These are phyloP conservation scores for Xerocomus spinulosus DNA, from an alignment of 768 basidiomycete genomes.

Conservation along the genomic window DNA sequence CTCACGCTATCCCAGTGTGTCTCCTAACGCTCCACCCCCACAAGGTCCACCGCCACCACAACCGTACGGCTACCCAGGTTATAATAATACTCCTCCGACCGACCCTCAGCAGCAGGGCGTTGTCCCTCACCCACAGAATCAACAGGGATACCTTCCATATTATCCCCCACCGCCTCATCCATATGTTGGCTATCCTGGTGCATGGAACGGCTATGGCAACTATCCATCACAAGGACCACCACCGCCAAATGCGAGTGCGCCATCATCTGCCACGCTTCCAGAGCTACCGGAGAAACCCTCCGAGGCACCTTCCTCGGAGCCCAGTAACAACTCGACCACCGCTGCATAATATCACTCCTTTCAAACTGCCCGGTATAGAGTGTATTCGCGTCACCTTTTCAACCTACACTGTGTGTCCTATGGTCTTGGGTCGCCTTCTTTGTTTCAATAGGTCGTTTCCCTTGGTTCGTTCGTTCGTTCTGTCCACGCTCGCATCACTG, in stretches of 20 bases:
- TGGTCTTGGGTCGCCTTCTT: slow-evolving; percentile 9
- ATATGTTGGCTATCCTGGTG: slow-evolving; percentile 28
- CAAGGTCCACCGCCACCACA: slow-evolving; percentile 19
- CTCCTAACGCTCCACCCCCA: slow-evolving; percentile 20
- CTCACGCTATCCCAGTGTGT: slow-evolving; percentile 17
- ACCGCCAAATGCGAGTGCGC: slow-evolving; percentile 13
- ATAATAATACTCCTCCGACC: slow-evolving; percentile 12
- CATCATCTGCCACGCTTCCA: slow-evolving; percentile 11
- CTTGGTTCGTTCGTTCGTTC: slow-evolving; percentile 11
- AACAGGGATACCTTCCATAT: slow-evolving; percentile 30
- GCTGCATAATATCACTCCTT: slow-evolving; percentile 17
- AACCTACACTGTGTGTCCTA: slow-evolving; percentile 11
- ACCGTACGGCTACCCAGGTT: slow-evolving; percentile 24
- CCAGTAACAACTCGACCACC: slow-evolving; percentile 13
- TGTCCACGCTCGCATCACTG: slow-evolving; percentile 1
- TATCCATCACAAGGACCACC: slow-evolving; percentile 29
- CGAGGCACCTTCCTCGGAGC: slow-evolving; percentile 17
- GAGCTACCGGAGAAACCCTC: slow-evolving; percentile 27
- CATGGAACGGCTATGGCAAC: slow-evolving; percentile 28
- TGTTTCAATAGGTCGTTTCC: slow-evolving; percentile 27
- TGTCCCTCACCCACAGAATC: slow-evolving; percentile 16
- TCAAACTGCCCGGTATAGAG: slow-evolving; percentile 13
- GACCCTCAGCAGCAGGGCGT: slow-evolving; percentile 28
- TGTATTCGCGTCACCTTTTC: slow-evolving; percentile 22
- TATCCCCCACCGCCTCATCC: slow-evolving; percentile 28